Evolutionary conservation across 371 early-diverging fungal genomes (phyloP).

Genomic region (Mucor piriformis): DNA sequence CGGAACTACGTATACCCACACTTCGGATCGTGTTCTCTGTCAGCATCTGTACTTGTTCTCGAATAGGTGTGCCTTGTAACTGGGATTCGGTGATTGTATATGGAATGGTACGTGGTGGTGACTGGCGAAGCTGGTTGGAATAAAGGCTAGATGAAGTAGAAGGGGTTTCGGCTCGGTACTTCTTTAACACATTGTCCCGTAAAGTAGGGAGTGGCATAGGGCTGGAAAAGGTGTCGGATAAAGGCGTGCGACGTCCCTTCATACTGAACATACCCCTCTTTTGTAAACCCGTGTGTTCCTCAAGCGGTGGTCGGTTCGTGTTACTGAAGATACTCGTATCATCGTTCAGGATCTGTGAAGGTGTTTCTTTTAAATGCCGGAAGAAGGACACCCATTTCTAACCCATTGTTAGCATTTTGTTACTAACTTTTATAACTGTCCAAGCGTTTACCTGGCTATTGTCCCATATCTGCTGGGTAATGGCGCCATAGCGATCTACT

Average conservation of each 20-base stretch:
- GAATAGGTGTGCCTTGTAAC: conserved; percentile 37
- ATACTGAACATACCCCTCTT: too few relatives aligned
- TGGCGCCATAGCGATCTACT: conserved; percentile 49
- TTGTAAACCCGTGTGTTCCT: too few relatives aligned
- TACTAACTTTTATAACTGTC: background rate
- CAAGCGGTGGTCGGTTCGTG: too few relatives aligned
- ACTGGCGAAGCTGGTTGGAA: conserved; percentile 3
- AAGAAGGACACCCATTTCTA: background rate
- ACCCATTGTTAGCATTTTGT: background rate
- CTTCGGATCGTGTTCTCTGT: conserved; percentile 31
- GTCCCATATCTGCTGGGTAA: conserved; percentile 44
- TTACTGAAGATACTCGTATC: too few relatives aligned
- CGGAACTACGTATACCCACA: conserved; percentile 17
- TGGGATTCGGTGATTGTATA: conserved; percentile 28
- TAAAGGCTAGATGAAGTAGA: background rate
- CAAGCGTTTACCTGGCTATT: conserved; percentile 49
- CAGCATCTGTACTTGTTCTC: conserved; percentile 38
- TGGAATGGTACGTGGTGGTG: conserved; percentile 49
- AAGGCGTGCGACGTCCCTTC: too few relatives aligned
- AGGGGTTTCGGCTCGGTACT: too few relatives aligned
- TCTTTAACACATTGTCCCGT: background rate
- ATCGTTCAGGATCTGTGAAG: too few relatives aligned
- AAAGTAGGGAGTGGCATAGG: background rate
- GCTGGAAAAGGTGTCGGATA: too few relatives aligned
- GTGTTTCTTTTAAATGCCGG: background rate